Base-by-base conservation (phyloP, 2,329 filamentous ascomycete species). In the Diplodia mutila region DNA sequence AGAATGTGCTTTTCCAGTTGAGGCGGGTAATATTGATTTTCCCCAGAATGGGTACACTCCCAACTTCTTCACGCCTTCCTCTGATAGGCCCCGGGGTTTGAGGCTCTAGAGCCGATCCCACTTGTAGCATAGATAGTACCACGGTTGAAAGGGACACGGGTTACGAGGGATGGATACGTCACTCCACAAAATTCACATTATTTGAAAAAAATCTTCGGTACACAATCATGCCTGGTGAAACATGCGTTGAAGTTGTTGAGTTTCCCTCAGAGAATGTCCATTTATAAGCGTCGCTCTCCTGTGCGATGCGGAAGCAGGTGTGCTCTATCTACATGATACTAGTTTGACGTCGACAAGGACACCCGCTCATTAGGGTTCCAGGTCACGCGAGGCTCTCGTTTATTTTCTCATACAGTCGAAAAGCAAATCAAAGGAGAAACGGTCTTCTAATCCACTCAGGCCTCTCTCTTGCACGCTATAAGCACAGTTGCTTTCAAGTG, bases 71-170 rank as follows among this genome's bases (percentile, higher is more conserved):
- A 27, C 39, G 57, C 42, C 42, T 23, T 12, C 27, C 29, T 29
- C 14, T 9, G 23, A 42, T 21, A 21, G 25, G 57, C 11, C 34
- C 23, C 37, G 8, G 18, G 25, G 25, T 12, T 42, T 46, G 12
- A 34, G 55, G 25, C 57, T 49, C 18, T 61, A 61, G 57, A 61
- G 42, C 39, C 55, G 1, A 23, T 21, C 9, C 42, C 39, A 49
- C 57, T 61, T 61, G 57, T 61, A 61, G 57, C 57, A 61, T 61
- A 61, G 57, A 61, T 34, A 59, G 34, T 46, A 27, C 29, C n/a
- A 49, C 42, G 37, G 37, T 59, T 46, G 8, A 42, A 57, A 18
- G 34, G 57, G 55, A 18, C 27, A 42, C 18, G 37, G 55, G 18
- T 34, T 32, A 61, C 27, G 57, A 61, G 8, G 57, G 57, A 49